phyloP scores from a whole-genome alignment of 192 early-diverging fungal genomes.

The Umbelopsis isabellina region DNA sequence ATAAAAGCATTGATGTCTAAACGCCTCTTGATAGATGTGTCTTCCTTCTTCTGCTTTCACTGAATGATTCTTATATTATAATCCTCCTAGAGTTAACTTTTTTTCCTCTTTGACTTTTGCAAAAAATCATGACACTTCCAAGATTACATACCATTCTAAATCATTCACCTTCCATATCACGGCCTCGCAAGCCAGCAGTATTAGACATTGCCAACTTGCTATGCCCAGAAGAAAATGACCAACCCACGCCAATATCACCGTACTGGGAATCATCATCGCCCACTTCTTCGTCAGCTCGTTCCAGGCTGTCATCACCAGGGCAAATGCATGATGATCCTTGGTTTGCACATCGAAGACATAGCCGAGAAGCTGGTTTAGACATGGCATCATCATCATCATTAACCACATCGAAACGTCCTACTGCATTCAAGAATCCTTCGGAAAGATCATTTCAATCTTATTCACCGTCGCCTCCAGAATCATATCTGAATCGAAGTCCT shows the following conservation, averaged over 20 bases:
- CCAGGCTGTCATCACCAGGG: background rate
- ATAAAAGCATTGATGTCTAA: constrained; percentile 16
- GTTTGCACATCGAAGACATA: background rate
- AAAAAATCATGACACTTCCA: constrained; percentile 1
- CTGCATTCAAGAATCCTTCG: background rate
- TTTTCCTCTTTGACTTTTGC: constrained; percentile 2
- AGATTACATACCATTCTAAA: constrained; percentile 12
- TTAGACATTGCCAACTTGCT: constrained; percentile 38
- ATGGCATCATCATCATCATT: background rate
- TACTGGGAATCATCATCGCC: constrained; percentile 29
- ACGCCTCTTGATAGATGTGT: background rate
- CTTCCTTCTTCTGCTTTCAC: background rate
- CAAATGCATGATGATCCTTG: background rate
- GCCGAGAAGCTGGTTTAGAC: background rate
- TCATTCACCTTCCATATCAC: background rate
- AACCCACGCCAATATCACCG: constrained; percentile 7
- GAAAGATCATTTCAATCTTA: background rate
- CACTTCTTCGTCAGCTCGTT: constrained; percentile 26
- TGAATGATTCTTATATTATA: background rate
- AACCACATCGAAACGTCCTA: background rate
- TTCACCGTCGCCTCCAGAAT: background rate
- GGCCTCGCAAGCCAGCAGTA: constrained; percentile 24
- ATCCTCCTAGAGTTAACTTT: background rate
- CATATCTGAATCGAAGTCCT: constrained; percentile 16
- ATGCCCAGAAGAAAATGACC: constrained; percentile 6